These are phyloP conservation scores for Mrakia blollopis DNA, from an alignment of 768 basidiomycete species.

Conservation along the genomic window DNA sequence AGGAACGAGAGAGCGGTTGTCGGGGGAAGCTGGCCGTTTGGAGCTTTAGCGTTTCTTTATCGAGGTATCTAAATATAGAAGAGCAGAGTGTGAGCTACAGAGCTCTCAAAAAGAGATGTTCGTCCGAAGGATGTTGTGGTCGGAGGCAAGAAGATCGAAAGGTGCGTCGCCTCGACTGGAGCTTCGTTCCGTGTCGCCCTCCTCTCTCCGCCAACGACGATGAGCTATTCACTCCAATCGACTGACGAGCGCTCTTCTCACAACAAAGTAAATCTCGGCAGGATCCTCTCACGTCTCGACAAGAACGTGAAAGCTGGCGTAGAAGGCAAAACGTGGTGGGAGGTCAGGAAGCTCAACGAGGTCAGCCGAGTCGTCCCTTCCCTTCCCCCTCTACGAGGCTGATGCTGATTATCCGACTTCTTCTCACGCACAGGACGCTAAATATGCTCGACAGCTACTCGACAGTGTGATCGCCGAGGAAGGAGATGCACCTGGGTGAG, in stretches of 20 bases:
- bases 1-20: no score
- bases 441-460: slow-evolving; percentile 23
- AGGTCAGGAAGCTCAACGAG: slow-evolving; percentile 29
- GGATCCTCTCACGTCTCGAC: slow-evolving; percentile 26
- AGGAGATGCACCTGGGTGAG: slow-evolving; percentile 10
- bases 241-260: slow-evolving; percentile 13
- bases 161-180: not conserved
- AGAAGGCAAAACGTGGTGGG: slow-evolving; percentile 23
- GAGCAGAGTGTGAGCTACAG: no score
- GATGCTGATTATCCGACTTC: not conserved
- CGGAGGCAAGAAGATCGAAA: not conserved
- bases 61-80: no score
- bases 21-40: no score
- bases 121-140: not conserved
- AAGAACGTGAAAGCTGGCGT: slow-evolving; percentile 6
- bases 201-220: not conserved
- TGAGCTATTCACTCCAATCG: not conserved
- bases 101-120: no score
- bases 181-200: not conserved
- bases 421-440: slow-evolving; percentile 24
- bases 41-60: no score
- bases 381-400: not conserved
- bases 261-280: slow-evolving; percentile 26
- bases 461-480: slow-evolving; percentile 14
- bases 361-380: not conserved